These are phyloP conservation scores for Stagonosporopsis tanaceti DNA, from an alignment of 2,329 filamentous ascomycete species.

Conservation along the genomic window DNA sequence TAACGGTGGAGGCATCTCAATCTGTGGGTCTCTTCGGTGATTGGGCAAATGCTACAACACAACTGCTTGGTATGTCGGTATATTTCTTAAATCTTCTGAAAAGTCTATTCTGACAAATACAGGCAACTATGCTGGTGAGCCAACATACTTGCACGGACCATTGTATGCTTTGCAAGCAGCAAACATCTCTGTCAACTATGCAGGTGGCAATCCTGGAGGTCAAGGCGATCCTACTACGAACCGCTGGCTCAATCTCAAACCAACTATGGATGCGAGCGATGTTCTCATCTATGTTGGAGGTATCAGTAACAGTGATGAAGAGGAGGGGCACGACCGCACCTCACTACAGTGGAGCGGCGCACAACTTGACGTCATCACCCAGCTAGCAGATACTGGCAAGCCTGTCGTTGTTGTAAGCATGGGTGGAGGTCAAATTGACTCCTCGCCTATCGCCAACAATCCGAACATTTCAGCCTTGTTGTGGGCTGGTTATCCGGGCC, in stretches of 20 bases:
- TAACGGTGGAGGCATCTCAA: conserved; percentile 49
- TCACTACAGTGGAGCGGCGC: conserved; percentile 61
- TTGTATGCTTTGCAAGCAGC: conserved; percentile 60
- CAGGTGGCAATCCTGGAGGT: conserved; percentile 32
- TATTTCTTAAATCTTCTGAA: conserved; percentile 48
- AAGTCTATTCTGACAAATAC: neutral
- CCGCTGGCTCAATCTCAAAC: conserved; percentile 27
- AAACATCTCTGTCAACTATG: conserved; percentile 49
- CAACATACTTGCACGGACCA: conserved; percentile 64
- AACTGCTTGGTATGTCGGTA: conserved; percentile 63
- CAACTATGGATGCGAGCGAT: conserved; percentile 52
- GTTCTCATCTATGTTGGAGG: conserved; percentile 65
- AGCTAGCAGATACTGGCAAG: conserved; percentile 58
- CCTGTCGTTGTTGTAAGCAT: conserved; percentile 63
- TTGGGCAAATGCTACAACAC: conserved; percentile 63
- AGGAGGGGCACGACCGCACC: conserved; percentile 62
- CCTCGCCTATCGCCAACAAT: conserved; percentile 58
- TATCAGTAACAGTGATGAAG: conserved; percentile 62
- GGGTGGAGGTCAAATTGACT: conserved; percentile 64
- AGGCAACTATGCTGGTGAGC: conserved; percentile 66
- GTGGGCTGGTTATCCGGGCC: conserved; percentile 68
- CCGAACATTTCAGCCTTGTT: conserved; percentile 60
- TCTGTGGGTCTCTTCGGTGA: conserved; percentile 66
- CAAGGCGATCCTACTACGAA: conserved; percentile 40
- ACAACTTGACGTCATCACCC: conserved; percentile 61